Conservation (phyloP, 164 flowering plant genomes). For the Warburgia ugandensis region DNA sequence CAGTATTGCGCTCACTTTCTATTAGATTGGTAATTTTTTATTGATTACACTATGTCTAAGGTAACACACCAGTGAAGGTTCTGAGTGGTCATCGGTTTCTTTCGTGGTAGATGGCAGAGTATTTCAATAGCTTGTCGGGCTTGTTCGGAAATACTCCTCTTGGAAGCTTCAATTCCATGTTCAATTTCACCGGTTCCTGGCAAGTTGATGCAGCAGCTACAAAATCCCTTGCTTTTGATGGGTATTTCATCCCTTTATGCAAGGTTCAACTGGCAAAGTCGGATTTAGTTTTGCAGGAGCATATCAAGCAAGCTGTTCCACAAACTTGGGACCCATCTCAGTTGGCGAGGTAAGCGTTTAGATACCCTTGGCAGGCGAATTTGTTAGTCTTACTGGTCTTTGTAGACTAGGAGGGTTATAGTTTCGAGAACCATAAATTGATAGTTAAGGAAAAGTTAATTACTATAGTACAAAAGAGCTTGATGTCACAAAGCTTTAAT, state of each 20-base stretch:
- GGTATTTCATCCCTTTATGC: conserved; percentile 52
- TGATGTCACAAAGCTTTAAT: conserved; percentile 1
- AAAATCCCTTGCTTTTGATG: conserved; percentile 90
- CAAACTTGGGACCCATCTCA: conserved; percentile 87
- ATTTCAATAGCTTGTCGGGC: conserved; percentile 64
- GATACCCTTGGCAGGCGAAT: neutral
- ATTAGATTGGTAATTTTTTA: neutral
- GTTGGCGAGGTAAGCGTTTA: conserved; percentile 69
- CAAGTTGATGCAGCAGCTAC: conserved; percentile 79
- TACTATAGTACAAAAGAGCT: neutral
- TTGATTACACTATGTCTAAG: neutral
- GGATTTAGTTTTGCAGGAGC: conserved; percentile 52
- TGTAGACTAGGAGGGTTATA: no score
- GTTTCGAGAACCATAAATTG: no score
- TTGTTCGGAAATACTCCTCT: conserved; percentile 65
- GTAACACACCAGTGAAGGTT: no score
- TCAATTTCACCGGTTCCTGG: conserved; percentile 90
- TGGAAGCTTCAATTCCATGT: conserved; percentile 95
- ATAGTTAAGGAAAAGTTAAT: no score
- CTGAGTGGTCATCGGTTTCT: neutral
- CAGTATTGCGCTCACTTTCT: neutral
- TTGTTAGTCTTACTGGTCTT: no score
- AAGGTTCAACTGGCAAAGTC: conserved; percentile 42
- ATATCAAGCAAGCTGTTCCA: conserved; percentile 77
- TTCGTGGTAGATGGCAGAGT: conserved; percentile 60